These are phyloP conservation scores for Phyllosticta citriasiana DNA, from an alignment of 2,329 filamentous ascomycete genomes.

Conservation along the genomic window DNA sequence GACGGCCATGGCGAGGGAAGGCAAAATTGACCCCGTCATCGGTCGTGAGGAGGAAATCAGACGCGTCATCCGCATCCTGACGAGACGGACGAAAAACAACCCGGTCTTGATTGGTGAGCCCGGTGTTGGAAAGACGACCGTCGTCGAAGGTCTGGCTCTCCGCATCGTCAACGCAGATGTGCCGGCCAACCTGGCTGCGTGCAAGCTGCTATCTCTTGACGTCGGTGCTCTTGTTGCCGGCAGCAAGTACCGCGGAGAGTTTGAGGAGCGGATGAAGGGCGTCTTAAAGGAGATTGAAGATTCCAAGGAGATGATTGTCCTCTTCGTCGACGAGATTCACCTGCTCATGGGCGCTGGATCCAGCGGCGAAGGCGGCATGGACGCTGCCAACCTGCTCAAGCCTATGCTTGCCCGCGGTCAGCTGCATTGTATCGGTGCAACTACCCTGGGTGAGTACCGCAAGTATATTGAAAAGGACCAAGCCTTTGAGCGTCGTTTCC, in stretches of 20 bases:
- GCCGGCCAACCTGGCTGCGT: constrained; percentile 86
- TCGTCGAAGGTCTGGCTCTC: constrained; percentile 90
- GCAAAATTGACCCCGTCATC: constrained; percentile 96
- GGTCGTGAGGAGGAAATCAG: constrained; percentile 93
- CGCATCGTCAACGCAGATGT: constrained; percentile 96
- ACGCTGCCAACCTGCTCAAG: constrained; percentile 93
- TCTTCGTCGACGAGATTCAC: constrained; percentile 98
- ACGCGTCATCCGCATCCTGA: constrained; percentile 82
- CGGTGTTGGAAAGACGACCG: constrained; percentile 96
- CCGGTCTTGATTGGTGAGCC: constrained; percentile 95
- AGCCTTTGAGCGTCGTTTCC: constrained; percentile 96
- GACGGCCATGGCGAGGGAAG: constrained; percentile 91
- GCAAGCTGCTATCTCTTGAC: constrained; percentile 88
- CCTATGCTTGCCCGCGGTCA: constrained; percentile 96
- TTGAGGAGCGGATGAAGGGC: constrained; percentile 98
- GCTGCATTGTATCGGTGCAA: constrained; percentile 95
- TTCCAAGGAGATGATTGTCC: constrained; percentile 90
- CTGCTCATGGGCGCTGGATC: constrained; percentile 95
- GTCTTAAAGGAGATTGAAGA: constrained; percentile 94
- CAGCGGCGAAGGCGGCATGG: constrained; percentile 95
- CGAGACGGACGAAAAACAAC: constrained; percentile 95
- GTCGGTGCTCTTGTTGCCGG: constrained; percentile 91
- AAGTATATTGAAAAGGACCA: constrained; percentile 99
- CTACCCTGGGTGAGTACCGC: constrained; percentile 87
- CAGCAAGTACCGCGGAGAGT: constrained; percentile 97